phyloP scores from a whole-genome alignment of 2,329 filamentous ascomycete species.

The Aschersonia sp. region DNA sequence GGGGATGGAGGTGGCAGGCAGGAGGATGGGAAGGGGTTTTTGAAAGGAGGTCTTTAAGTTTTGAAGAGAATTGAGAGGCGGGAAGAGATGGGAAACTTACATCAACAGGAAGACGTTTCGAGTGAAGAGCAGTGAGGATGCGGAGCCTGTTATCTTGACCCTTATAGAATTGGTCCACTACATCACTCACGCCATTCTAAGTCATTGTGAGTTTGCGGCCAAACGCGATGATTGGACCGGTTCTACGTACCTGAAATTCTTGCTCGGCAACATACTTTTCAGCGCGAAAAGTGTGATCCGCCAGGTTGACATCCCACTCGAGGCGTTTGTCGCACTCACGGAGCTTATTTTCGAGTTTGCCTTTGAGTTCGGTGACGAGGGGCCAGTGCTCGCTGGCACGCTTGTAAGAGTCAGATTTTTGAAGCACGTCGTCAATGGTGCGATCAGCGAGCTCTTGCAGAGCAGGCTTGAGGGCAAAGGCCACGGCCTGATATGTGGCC shows the following conservation, averaged over 20 bases:
- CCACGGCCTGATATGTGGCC: constrained; percentile 47
- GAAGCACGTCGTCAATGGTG: constrained; percentile 40
- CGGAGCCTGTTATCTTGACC: constrained; percentile 30
- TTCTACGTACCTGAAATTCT: constrained; percentile 18
- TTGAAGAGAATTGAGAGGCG: too few relatives aligned
- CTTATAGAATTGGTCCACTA: constrained; percentile 27
- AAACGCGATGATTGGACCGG: not conserved
- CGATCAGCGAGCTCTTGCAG: constrained; percentile 51
- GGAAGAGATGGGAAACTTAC: constrained; percentile 20
- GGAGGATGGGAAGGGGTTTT: too few relatives aligned
- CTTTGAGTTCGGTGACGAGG: constrained; percentile 33
- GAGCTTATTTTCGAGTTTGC: constrained; percentile 15
- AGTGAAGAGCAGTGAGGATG: constrained; percentile 26
- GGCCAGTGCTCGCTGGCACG: constrained; percentile 36
- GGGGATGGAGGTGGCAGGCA: too few relatives aligned
- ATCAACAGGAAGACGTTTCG: constrained; percentile 30
- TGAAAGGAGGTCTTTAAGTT: too few relatives aligned
- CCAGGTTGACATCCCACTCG: constrained; percentile 19
- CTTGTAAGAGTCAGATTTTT: constrained; percentile 37
- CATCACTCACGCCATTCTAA: constrained; percentile 23
- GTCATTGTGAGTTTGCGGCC: not conserved
- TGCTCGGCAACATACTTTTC: constrained; percentile 19
- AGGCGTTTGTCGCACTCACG: constrained; percentile 16
- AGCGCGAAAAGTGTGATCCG: constrained; percentile 21
- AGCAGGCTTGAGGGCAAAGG: constrained; percentile 47